phyloP scores from a whole-genome alignment of 2,329 filamentous ascomycete species.

The Leptoxyphium fumago region DNA sequence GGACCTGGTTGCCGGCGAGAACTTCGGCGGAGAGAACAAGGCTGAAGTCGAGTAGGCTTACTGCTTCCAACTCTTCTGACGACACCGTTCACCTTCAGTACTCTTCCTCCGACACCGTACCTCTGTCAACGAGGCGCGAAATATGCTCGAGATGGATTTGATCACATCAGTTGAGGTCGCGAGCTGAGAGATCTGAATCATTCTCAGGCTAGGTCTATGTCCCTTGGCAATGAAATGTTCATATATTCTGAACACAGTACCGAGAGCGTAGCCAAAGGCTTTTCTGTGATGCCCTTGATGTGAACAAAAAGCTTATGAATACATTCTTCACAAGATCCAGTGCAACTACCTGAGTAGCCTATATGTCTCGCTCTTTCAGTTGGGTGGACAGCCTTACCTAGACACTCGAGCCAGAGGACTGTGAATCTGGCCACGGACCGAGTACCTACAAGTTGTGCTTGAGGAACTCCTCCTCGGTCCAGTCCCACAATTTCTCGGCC shows the following conservation, averaged over 20 bases:
- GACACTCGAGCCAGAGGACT: too few species aligned
- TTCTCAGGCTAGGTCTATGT: not conserved
- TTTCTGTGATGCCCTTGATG: not conserved
- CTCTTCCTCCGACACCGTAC: too few species aligned
- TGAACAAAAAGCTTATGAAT: not conserved
- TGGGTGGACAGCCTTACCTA: too few species aligned
- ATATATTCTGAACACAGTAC: not conserved
- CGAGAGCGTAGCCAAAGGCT: not conserved
- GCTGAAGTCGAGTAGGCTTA: slow-evolving; percentile 60
- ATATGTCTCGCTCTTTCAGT: too few species aligned
- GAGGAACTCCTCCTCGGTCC: slow-evolving; percentile 12
- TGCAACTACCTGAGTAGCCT: too few species aligned
- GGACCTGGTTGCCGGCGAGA: slow-evolving; percentile 90
- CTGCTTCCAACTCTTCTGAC: not conserved
- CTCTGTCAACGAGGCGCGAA: too few species aligned
- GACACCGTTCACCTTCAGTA: too few species aligned
- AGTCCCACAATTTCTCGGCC: slow-evolving; percentile 24
- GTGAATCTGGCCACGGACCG: too few species aligned
- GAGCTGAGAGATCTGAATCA: not conserved
- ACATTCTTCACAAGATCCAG: not conserved
- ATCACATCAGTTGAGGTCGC: too few species aligned
- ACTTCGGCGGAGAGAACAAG: slow-evolving; percentile 67
- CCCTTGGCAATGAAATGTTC: not conserved
- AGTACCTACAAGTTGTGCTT: not conserved
- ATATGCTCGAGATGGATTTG: too few species aligned